These are phyloP conservation scores for Letharia columbiana DNA, from an alignment of 495 filamentous ascomycete species.

Conservation along the genomic window DNA sequence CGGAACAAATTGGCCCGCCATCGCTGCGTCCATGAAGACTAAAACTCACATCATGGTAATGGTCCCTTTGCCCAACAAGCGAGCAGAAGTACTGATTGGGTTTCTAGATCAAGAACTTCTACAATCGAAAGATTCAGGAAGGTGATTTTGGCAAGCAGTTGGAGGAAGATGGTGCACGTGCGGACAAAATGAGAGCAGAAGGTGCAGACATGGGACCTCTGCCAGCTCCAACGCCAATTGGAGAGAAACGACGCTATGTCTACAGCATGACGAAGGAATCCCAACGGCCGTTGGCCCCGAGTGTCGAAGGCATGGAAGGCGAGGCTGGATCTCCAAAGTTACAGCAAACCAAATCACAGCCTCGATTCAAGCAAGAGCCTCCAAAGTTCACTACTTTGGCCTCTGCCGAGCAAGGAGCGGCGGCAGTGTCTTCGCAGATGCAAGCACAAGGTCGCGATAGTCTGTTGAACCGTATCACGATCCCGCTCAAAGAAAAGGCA, in stretches of 20 bases:
- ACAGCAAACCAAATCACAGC: constrained; percentile 35
- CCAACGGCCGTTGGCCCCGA: constrained; percentile 53
- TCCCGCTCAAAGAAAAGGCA: constrained; percentile 16
- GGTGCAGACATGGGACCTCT: constrained; percentile 65
- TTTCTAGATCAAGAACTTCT: constrained; percentile 85
- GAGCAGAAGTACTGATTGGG: constrained; percentile 11
- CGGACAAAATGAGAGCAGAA: constrained; percentile 58
- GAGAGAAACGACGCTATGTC: constrained; percentile 52
- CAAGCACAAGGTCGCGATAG: constrained; percentile 12
- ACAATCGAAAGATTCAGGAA: constrained; percentile 63
- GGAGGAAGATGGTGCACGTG: constrained; percentile 56
- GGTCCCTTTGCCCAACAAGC: constrained; percentile 13
- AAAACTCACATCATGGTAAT: constrained; percentile 92
- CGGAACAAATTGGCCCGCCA: constrained; percentile 79
- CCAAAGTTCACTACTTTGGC: constrained; percentile 29
- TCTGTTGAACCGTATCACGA: constrained; percentile 16
- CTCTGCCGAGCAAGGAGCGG: constrained; percentile 33
- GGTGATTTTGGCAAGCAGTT: constrained; percentile 53
- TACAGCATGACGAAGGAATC: constrained; percentile 47
- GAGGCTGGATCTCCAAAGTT: constrained; percentile 42
- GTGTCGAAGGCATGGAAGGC: constrained; percentile 44
- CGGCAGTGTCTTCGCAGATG: constrained; percentile 24
- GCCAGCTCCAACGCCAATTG: constrained; percentile 47
- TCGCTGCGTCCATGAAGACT: constrained; percentile 78
- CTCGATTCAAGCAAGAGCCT: constrained; percentile 21